Base-by-base conservation (phyloP, 768 basidiomycete genomes). In the Leucosporidium creatinivorum region DNA sequence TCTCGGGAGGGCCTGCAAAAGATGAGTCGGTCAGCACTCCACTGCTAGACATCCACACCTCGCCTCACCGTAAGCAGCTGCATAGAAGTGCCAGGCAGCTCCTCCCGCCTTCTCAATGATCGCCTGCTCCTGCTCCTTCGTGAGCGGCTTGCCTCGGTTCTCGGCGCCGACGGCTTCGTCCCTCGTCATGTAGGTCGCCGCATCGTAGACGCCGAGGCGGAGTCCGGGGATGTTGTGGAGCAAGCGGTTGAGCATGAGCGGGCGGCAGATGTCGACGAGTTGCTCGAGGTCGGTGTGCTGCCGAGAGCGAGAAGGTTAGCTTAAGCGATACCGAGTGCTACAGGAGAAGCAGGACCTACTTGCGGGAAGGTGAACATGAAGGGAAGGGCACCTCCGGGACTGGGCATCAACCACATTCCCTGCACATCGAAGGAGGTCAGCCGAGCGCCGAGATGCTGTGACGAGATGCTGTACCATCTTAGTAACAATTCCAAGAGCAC, bases 401-500 rank as follows among this genome's bases (percentile, higher is more conserved):
- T 6, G 15, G 39, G 39, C 39, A 44, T 44, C 39, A 44, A 17
- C 39, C 39, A 44, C 39, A 44, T 44, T 17, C 39, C 39, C 39
- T 44, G 39, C 39, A 13, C 8, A 13, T 2, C 8, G 15, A 17
- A 15, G 39, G 8, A 2, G 8, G 15, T 44, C 39, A 44, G 39
- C 39, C 39, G 39, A 44, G 39, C 6, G 39, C 39, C 39, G 39
- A 44, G 13, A 5, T 13, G 39, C 39, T 13, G 39, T 3, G 15
- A 44, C 33, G 13, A 44, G 39, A 44, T 44, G 39, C 39, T 6
- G 15, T 23, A 66, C 72, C 57, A 65, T 63, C 33, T 66, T 66
- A 12, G 69, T 73, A 6, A 67, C 66, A 58, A 66, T 61, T 6
- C 52, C 65, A 6, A 47, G 63, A 58, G 66, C 70, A 52, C 56